Percentiles rank a stretch among this genome's conserved stretches.
These are phyloP conservation scores for Elaphomyces granulatus DNA, from an alignment of 495 filamentous ascomycete species.

Conservation along the genomic window DNA sequence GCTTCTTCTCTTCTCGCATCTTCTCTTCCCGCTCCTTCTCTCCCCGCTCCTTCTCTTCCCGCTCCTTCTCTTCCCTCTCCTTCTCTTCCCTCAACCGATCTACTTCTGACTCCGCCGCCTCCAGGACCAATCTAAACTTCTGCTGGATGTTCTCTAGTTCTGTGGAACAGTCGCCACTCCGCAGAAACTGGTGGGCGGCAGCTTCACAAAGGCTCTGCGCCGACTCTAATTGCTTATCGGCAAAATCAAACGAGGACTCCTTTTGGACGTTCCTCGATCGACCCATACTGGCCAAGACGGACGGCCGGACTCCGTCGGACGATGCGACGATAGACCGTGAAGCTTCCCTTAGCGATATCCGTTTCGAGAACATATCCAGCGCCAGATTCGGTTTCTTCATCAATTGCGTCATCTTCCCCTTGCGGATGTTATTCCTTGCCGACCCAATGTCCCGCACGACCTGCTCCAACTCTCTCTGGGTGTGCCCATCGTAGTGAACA, in stretches of 20 bases:
- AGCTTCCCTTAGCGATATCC: not conserved
- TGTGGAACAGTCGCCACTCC: slow-evolving; percentile 62
- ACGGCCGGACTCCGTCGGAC: no score
- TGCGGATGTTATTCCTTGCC: slow-evolving; percentile 70
- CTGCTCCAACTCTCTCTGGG: slow-evolving; percentile 65
- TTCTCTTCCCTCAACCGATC: slow-evolving; percentile 25
- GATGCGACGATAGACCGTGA: no score
- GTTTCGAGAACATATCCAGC: slow-evolving; percentile 3
- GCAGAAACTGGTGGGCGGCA: slow-evolving; percentile 73
- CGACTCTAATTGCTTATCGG: slow-evolving; percentile 63
- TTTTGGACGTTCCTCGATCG: slow-evolving; percentile 5
- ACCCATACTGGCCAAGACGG: not conserved
- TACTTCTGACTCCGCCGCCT: slow-evolving; percentile 28
- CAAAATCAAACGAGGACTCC: slow-evolving; percentile 43
- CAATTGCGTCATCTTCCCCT: slow-evolving; percentile 43
- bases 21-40: no score
- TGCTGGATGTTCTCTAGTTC: slow-evolving; percentile 57
- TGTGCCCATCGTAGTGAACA: slow-evolving; percentile 78
- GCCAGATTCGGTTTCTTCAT: slow-evolving; percentile 1
- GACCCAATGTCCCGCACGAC: slow-evolving; percentile 65
- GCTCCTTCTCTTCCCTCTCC: slow-evolving; percentile 13
- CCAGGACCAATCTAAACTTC: slow-evolving; percentile 30
- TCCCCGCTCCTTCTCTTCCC: slow-evolving; percentile 10
- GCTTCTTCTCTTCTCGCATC: slow-evolving; percentile 8
- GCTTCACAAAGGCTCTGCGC: slow-evolving; percentile 70